Conservation (phyloP, 768 basidiomycete genomes). For the Lanmaoa rubissima region DNA sequence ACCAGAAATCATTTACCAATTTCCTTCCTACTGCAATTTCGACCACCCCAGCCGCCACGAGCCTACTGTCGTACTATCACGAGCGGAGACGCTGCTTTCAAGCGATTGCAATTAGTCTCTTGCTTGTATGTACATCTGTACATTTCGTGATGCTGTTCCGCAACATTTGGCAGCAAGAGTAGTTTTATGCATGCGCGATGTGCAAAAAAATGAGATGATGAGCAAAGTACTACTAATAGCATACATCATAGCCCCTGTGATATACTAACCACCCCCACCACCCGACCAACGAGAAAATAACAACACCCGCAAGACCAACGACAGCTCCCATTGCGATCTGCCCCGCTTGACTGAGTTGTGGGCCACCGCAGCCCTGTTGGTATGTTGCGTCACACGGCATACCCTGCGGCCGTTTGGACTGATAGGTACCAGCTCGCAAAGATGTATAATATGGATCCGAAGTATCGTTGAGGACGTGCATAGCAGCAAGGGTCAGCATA, state of each 20-base stretch:
- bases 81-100: not conserved
- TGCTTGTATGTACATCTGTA: not conserved
- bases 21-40: not conserved
- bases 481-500: constrained; percentile 80
- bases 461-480: constrained; percentile 64
- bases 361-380: constrained; percentile 46
- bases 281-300: constrained; percentile 47
- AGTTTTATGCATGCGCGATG: not conserved
- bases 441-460: constrained; percentile 78
- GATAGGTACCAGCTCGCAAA: constrained; percentile 66
- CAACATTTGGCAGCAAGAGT: not conserved
- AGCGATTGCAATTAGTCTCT: not conserved
- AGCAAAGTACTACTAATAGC: constrained; percentile 17
- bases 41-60: not conserved
- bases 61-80: not conserved
- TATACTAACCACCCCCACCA: constrained; percentile 36
- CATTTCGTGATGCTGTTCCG: not conserved
- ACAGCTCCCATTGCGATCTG: constrained; percentile 72
- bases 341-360: constrained; percentile 54
- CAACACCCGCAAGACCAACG: constrained; percentile 57
- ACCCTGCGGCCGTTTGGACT: constrained; percentile 58
- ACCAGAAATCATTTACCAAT: not conserved
- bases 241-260: constrained; percentile 23
- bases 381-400: constrained; percentile 79
- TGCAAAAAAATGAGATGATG: not conserved